A percentile compares a stretch with the other conserved stretches of the same genome.
Conservation (phyloP, 257 asterid genomes). For the Nicotiana otophora region DNA sequence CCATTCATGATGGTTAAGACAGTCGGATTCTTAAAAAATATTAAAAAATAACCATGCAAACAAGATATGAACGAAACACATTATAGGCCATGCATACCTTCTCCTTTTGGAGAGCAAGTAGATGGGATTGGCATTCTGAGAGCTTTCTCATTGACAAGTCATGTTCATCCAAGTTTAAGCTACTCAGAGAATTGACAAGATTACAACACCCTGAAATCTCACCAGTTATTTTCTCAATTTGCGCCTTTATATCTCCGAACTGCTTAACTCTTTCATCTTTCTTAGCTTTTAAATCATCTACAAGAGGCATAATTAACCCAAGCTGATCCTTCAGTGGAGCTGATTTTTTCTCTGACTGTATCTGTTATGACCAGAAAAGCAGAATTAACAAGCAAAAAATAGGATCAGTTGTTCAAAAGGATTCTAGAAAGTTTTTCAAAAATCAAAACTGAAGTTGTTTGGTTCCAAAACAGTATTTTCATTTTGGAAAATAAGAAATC, state of each 20-base stretch:
- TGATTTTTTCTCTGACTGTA: slow-evolving; percentile 46
- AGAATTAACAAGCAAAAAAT: slow-evolving; percentile 13
- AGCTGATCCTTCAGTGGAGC: slow-evolving; percentile 70
- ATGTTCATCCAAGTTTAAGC: slow-evolving; percentile 53
- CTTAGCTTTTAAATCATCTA: slow-evolving; percentile 64
- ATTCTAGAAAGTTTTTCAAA: not conserved
- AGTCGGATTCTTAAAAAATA: not conserved
- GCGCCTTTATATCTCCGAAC: slow-evolving; percentile 61
- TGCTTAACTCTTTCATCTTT: slow-evolving; percentile 80
- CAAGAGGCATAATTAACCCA: slow-evolving; percentile 60
- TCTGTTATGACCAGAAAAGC: slow-evolving; percentile 29
- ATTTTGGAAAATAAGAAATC: not conserved
- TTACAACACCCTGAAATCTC: slow-evolving; percentile 77
- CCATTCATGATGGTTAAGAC: not conserved
- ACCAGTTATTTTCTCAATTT: slow-evolving; percentile 68
- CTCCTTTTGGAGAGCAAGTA: slow-evolving; percentile 73
- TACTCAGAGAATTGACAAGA: slow-evolving; percentile 28
- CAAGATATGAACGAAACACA: not conserved
- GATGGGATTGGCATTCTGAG: slow-evolving; percentile 64
- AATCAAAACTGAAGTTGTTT: not conserved
- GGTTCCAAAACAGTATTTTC: not conserved
- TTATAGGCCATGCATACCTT: slow-evolving; percentile 44
- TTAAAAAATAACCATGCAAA: not conserved
- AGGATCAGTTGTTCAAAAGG: not conserved
- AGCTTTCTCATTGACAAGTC: slow-evolving; percentile 85